phyloP scores from a whole-genome alignment of 75 land plant genomes.

The Cryptomeria japonica region DNA sequence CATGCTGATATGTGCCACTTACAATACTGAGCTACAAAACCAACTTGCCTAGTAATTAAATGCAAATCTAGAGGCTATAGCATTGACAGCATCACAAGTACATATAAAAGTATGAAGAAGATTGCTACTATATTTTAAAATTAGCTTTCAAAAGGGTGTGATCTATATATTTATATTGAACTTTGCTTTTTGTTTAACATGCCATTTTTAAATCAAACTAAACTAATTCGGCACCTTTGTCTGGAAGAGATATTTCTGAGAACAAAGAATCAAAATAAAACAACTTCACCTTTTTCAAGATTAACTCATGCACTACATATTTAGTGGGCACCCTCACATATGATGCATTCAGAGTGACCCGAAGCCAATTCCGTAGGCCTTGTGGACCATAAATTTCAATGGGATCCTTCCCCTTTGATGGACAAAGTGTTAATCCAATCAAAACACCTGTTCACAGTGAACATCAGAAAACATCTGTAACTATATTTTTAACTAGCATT shows the following conservation, averaged over 20 bases:
- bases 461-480: neutral
- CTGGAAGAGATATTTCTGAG: neutral
- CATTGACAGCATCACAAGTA: neutral
- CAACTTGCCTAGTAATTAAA: neutral
- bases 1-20: neutral
- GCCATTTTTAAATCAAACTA: neutral
- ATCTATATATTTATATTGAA: neutral
- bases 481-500: neutral
- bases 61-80: neutral
- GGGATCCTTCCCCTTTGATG: slow-evolving; percentile 17
- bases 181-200: neutral
- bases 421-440: slow-evolving; percentile 22
- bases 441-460: slow-evolving; percentile 14
- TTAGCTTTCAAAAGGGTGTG: neutral
- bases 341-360: slow-evolving; percentile 33
- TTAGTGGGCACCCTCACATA: slow-evolving; percentile 33
- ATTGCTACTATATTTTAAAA: neutral
- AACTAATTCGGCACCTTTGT: neutral
- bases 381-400: slow-evolving; percentile 45
- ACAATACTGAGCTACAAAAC: neutral
- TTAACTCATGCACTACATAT: slow-evolving; percentile 50
- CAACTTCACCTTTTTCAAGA: slow-evolving; percentile 22
- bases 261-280: neutral
- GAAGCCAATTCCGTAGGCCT: slow-evolving; percentile 46
- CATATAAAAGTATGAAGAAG: neutral